These are phyloP conservation scores for Penicillium verhagenii DNA, from an alignment of 495 filamentous ascomycete species.

Conservation along the genomic window DNA sequence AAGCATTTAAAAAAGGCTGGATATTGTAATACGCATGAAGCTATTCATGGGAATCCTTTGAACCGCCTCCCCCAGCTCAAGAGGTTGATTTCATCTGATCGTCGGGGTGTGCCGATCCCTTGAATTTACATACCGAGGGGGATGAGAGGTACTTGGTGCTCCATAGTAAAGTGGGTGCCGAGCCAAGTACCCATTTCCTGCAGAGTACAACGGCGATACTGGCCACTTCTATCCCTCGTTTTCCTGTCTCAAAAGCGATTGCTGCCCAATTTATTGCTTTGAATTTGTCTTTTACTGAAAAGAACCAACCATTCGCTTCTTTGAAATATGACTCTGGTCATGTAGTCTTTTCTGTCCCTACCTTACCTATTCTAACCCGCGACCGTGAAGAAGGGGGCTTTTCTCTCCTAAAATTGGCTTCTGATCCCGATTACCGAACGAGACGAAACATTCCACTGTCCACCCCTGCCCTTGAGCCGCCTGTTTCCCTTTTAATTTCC, in stretches of 20 bases:
- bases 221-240: conserved; percentile 32
- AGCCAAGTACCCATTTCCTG: conserved; percentile 20
- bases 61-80: no score
- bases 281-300: not conserved
- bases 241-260: conserved; percentile 20
- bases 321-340: conserved; percentile 6
- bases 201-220: conserved; percentile 13
- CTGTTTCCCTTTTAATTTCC: conserved; percentile 10
- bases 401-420: not conserved
- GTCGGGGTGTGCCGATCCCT: conserved; percentile 23
- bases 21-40: no score
- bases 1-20: no score
- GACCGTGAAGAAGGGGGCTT: not conserved
- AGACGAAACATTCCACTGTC: conserved; percentile 31
- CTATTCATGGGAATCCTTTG: no score
- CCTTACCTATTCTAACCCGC: not conserved
- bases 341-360: conserved; percentile 17
- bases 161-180: conserved; percentile 21
- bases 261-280: conserved; percentile 22
- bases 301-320: not conserved
- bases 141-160: conserved; percentile 16
- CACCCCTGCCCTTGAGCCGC: conserved; percentile 26
- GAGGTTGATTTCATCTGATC: conserved; percentile 22
- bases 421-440: conserved; percentile 9
- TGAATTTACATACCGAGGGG: conserved; percentile 26